Percentiles rank a stretch among this genome's conserved stretches.
These are phyloP conservation scores for Septoria petroselini DNA, from an alignment of 2,329 filamentous ascomycete genomes.

Conservation along the genomic window DNA sequence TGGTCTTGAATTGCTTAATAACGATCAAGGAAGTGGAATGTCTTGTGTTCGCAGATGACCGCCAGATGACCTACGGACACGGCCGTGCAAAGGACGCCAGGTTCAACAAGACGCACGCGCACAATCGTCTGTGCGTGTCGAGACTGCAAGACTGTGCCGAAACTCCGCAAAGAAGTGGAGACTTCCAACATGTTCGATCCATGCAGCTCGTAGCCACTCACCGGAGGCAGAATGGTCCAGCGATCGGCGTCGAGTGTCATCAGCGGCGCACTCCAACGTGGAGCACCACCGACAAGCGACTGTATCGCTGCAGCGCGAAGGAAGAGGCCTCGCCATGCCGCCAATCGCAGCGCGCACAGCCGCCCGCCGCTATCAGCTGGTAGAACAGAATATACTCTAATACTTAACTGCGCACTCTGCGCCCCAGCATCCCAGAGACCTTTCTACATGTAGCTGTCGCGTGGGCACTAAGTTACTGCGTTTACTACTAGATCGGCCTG, in stretches of 20 bases:
- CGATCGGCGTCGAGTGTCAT: conserved; percentile 8
- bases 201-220: neutral
- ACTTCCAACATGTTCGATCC: no score
- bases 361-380: neutral
- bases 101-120: no score
- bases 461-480: no score
- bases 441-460: neutral
- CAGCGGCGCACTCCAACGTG: conserved; percentile 7
- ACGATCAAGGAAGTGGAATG: no score
- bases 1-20: conserved; percentile 1
- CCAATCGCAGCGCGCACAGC: conserved; percentile 2
- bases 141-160: no score
- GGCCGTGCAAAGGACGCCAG: no score
- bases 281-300: neutral
- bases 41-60: neutral
- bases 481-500: neutral
- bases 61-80: neutral
- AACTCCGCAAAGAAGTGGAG: no score
- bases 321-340: neutral
- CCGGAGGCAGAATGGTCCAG: neutral
- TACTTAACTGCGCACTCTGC: neutral
- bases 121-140: no score
- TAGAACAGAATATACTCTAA: neutral
- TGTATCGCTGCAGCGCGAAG: conserved; percentile 4
- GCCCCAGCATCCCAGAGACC: neutral